Percentiles rank a stretch among this genome's conserved stretches.
Evolutionary conservation across 768 basidiomycete species (phyloP).

Genomic region (Coprinellus aureogranulatus): DNA sequence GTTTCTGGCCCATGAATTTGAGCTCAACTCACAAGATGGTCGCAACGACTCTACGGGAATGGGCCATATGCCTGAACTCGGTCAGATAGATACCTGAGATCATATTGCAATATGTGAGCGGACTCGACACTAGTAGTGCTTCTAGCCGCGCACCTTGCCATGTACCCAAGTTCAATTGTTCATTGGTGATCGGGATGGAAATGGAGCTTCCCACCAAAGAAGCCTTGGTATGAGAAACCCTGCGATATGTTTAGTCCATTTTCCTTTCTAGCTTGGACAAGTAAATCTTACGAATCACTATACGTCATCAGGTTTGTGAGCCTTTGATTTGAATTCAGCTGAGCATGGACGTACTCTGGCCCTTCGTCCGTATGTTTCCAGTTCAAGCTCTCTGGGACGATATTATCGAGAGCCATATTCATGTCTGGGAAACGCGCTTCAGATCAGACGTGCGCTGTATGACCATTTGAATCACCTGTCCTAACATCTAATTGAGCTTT

Average conservation of each 20-base stretch:
- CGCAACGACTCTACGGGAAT: constrained; percentile 70
- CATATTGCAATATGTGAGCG: not conserved
- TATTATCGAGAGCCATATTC: constrained; percentile 88
- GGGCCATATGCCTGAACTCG: constrained; percentile 73
- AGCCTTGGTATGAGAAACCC: constrained; percentile 89
- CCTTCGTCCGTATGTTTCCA: constrained; percentile 93
- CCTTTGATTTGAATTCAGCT: no score
- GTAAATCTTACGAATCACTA: constrained; percentile 69
- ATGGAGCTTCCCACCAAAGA: constrained; percentile 81
- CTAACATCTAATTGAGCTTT: constrained; percentile 26
- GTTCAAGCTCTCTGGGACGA: constrained; percentile 79
- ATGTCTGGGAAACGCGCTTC: constrained; percentile 55
- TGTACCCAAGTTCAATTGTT: constrained; percentile 76
- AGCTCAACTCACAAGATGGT: constrained; percentile 63
- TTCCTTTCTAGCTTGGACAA: not conserved
- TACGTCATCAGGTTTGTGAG: not conserved
- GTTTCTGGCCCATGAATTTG: not conserved
- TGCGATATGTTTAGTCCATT: constrained; percentile 24
- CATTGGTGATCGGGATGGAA: constrained; percentile 80
- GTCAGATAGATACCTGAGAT: constrained; percentile 76
- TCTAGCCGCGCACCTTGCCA: constrained; percentile 73
- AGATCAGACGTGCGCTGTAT: not conserved
- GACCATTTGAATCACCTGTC: constrained; percentile 22
- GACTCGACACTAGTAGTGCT: not conserved
- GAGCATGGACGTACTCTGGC: constrained; percentile 62